phyloP scores from a whole-genome alignment of 2,329 filamentous ascomycete species.

The Neofusicoccum sp. region DNA sequence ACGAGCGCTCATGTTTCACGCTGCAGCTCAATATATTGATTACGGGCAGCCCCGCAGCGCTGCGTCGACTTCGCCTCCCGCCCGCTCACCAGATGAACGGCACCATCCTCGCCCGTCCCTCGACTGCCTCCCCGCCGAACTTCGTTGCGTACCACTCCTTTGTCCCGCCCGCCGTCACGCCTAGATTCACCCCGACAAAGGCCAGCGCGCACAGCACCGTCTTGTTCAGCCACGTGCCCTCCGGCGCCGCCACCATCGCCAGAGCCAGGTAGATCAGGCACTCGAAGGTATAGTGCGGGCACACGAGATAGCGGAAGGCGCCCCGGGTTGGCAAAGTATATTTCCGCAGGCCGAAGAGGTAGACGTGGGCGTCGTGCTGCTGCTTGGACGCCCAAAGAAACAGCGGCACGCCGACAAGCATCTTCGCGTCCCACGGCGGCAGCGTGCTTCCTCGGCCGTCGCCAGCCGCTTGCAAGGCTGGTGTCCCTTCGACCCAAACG shows the following conservation, averaged over 20 bases:
- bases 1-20: background rate
- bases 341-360: constrained; percentile 45
- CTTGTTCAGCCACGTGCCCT: constrained; percentile 66
- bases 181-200: constrained; percentile 80
- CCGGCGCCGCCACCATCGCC: constrained; percentile 71
- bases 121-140: constrained; percentile 69
- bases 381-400: constrained; percentile 71
- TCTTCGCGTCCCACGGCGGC: background rate
- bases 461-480: constrained; percentile 16
- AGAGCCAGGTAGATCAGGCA: constrained; percentile 82
- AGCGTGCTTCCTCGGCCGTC: background rate
- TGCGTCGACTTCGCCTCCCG: background rate
- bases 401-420: constrained; percentile 48
- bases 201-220: constrained; percentile 70
- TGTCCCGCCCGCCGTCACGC: constrained; percentile 76
- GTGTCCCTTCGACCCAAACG: constrained; percentile 78
- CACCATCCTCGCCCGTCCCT: constrained; percentile 73
- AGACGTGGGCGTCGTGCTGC: constrained; percentile 66
- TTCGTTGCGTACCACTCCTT: constrained; percentile 76
- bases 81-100: constrained; percentile 56
- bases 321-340: constrained; percentile 79
- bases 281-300: constrained; percentile 91
- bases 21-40: constrained; percentile 15
- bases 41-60: background rate
- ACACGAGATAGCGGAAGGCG: constrained; percentile 72